Percentiles rank a stretch among this genome's conserved stretches.
These are phyloP conservation scores for Lentinula sp. DNA, from an alignment of 768 basidiomycete genomes.

Conservation along the genomic window DNA sequence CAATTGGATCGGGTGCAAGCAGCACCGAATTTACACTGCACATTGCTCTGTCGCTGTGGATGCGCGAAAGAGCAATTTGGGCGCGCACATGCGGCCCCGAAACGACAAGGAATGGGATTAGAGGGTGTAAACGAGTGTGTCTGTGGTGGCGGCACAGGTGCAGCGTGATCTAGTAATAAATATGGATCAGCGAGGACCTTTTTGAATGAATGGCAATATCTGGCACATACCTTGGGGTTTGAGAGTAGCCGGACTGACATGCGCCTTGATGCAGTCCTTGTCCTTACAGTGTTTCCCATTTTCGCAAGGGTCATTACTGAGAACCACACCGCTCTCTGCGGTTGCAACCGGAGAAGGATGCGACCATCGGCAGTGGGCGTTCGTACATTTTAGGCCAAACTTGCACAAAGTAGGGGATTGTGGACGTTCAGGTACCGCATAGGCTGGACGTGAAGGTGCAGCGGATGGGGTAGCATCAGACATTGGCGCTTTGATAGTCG, in stretches of 20 bases:
- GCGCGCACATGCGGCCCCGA: constrained; percentile 66
- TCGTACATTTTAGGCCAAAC: constrained; percentile 86
- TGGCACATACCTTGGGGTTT: constrained; percentile 51
- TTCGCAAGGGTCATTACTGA: constrained; percentile 92
- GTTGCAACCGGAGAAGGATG: constrained; percentile 98
- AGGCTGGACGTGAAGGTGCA: constrained; percentile 35
- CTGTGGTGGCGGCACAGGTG: constrained; percentile 22
- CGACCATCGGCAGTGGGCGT: constrained; percentile 82
- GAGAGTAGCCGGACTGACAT: constrained; percentile 82
- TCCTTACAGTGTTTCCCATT: constrained; percentile 86
- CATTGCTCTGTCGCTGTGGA: constrained; percentile 37
- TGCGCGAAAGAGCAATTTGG: constrained; percentile 66
- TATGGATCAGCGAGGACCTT: neutral
- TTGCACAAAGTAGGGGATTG: constrained; percentile 92
- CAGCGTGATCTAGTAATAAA: constrained; percentile 18
- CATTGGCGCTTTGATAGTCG: constrained; percentile 12
- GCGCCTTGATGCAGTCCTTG: constrained; percentile 87
- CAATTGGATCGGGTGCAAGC: constrained; percentile 84
- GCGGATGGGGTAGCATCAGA: constrained; percentile 12
- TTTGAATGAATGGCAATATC: neutral
- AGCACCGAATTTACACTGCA: constrained; percentile 76
- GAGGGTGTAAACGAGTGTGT: constrained; percentile 23
- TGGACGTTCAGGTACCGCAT: constrained; percentile 67
- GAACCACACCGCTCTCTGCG: constrained; percentile 87
- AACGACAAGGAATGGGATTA: constrained; percentile 50